Evolutionary conservation across 1,139 yeast genomes (phyloP).

Genomic region (Hansenula sp.): DNA sequence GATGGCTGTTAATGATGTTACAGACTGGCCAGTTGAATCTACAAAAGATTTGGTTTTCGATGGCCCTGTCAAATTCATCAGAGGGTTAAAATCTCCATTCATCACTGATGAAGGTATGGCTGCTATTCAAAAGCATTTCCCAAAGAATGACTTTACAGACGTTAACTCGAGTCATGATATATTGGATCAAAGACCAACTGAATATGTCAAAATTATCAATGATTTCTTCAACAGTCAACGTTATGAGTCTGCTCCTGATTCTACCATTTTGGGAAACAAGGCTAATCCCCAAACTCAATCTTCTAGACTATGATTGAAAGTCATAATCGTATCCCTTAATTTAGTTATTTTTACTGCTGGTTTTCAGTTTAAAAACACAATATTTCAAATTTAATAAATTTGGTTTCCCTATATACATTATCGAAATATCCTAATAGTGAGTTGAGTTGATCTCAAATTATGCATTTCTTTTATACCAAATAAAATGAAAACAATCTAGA

Average conservation of each 20-base stretch:
- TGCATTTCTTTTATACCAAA: neutral
- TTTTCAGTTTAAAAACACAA: neutral
- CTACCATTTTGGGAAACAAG: conserved; percentile 2
- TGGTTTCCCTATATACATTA: neutral
- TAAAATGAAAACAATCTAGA: neutral
- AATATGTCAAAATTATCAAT: conserved; percentile 29
- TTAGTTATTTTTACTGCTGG: too few species aligned
- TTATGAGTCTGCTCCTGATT: conserved; percentile 10
- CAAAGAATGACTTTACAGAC: conserved; percentile 26
- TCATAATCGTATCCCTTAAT: too few species aligned
- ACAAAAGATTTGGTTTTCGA: conserved; percentile 25
- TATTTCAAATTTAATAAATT: neutral
- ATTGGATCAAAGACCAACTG: conserved; percentile 37
- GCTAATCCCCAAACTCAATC: neutral
- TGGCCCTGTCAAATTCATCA: conserved; percentile 40
- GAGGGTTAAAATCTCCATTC: conserved; percentile 40
- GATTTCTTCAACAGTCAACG: conserved; percentile 21
- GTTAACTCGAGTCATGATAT: conserved; percentile 47
- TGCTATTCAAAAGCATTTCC: conserved; percentile 36
- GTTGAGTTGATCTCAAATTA: neutral
- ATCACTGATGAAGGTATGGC: conserved; percentile 28
- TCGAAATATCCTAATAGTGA: neutral
- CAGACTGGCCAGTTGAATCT: conserved; percentile 38
- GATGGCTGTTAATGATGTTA: conserved; percentile 25
- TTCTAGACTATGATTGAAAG: too few species aligned